Evolutionary conservation across 2,329 filamentous ascomycete genomes (phyloP).

Genomic region (Taxawa tesnikishii): DNA sequence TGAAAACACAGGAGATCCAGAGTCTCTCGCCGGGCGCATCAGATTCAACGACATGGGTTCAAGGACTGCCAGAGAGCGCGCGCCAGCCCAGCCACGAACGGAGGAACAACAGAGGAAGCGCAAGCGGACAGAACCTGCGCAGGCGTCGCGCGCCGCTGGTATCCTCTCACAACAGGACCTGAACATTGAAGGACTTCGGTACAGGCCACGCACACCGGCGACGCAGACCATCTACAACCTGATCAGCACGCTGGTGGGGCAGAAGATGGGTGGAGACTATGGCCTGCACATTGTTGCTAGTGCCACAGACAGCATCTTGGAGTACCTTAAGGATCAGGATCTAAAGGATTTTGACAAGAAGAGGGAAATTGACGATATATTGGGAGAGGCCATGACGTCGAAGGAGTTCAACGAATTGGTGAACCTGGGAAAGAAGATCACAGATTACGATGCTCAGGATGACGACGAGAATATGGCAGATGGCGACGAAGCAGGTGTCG

Average conservation of each 20-base stretch:
- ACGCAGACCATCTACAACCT: conserved; percentile 91
- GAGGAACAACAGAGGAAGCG: conserved; percentile 66
- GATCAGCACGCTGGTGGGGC: conserved; percentile 81
- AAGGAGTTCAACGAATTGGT: conserved; percentile 96
- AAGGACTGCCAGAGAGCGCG: conserved; percentile 65
- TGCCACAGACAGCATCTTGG: conserved; percentile 81
- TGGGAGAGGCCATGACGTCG: conserved; percentile 68
- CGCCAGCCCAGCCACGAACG: conserved; percentile 48
- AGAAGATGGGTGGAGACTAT: conserved; percentile 83
- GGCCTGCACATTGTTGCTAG: conserved; percentile 84
- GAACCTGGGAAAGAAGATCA: conserved; percentile 96
- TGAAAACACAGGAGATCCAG: conserved; percentile 91
- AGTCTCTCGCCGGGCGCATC: conserved; percentile 89
- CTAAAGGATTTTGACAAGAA: conserved; percentile 98
- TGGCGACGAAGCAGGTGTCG: conserved; percentile 49
- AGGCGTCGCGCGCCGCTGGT: conserved; percentile 54
- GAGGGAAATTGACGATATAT: conserved; percentile 86
- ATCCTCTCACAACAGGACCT: conserved; percentile 77
- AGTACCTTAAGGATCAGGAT: conserved; percentile 87
- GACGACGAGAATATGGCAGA: conserved; percentile 81
- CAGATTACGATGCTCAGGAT: conserved; percentile 92
- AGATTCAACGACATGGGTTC: conserved; percentile 92
- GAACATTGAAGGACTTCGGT: conserved; percentile 80
- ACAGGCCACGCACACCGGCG: conserved; percentile 80
- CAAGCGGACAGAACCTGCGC: conserved; percentile 60